phyloP scores from a whole-genome alignment of 192 early-diverging fungal genomes.

The Geosiphon pyriformis region DNA sequence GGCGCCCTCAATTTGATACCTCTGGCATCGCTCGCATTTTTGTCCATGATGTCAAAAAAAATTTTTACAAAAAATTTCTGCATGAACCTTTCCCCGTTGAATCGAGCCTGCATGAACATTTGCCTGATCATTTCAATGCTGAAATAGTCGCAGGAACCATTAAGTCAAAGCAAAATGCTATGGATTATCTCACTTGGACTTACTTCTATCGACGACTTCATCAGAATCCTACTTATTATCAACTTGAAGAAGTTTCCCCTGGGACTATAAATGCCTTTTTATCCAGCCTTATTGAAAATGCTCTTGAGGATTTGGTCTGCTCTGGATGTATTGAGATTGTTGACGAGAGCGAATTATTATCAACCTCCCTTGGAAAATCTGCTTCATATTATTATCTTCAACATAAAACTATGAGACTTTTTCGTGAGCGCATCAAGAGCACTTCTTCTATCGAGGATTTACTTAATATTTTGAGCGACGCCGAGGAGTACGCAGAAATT shows the following conservation, averaged over 20 bases:
- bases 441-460: slow-evolving; percentile 53
- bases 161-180: slow-evolving; percentile 84
- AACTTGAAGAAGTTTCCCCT: slow-evolving; percentile 67
- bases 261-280: slow-evolving; percentile 67
- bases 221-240: slow-evolving; percentile 96
- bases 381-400: slow-evolving; percentile 91
- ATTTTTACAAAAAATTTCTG: slow-evolving; percentile 98
- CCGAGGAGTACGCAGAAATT: slow-evolving; percentile 83
- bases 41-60: slow-evolving; percentile 93
- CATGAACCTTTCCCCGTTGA: slow-evolving; percentile 94
- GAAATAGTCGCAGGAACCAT: slow-evolving; percentile 89
- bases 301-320: slow-evolving; percentile 60
- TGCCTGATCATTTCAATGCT: slow-evolving; percentile 91
- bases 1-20: slow-evolving; percentile 92
- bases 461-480: slow-evolving; percentile 74
- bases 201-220: slow-evolving; percentile 89
- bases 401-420: slow-evolving; percentile 70
- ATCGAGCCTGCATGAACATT: slow-evolving; percentile 64
- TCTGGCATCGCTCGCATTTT: slow-evolving; percentile 88
- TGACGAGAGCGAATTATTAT: slow-evolving; percentile 59
- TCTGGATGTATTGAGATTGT: slow-evolving; percentile 69
- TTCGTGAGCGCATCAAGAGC: slow-evolving; percentile 52
- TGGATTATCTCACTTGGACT: slow-evolving; percentile 95
- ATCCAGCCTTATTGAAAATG: slow-evolving; percentile 71
- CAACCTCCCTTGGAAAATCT: slow-evolving; percentile 75